These are phyloP conservation scores for Nidula niveotomentosa DNA, from an alignment of 1,284 basidiomycete genomes.

Conservation along the genomic window DNA sequence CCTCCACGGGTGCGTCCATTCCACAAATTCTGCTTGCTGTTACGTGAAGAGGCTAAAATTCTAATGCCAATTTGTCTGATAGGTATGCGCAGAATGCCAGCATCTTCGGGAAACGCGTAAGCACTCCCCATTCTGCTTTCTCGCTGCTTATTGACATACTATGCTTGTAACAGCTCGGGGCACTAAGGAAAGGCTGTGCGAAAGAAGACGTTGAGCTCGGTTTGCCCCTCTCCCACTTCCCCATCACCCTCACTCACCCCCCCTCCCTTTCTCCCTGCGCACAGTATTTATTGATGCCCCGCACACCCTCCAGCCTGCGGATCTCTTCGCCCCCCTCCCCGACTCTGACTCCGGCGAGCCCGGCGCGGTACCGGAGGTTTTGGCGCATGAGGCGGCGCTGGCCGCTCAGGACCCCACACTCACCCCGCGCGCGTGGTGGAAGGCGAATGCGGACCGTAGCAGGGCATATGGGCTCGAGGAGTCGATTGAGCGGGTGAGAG, in stretches of 20 bases:
- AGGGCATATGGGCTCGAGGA: slow-evolving; percentile 62
- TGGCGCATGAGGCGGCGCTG: slow-evolving; percentile 51
- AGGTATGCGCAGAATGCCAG: slow-evolving; percentile 83
- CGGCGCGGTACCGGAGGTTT: slow-evolving; percentile 42
- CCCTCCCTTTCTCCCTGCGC: not conserved
- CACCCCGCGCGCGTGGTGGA: slow-evolving; percentile 84
- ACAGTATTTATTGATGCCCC: slow-evolving; percentile 84
- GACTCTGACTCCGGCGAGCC: slow-evolving; percentile 9
- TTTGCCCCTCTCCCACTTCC: slow-evolving; percentile 23
- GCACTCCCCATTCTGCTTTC: slow-evolving; percentile 20
- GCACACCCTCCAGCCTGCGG: slow-evolving; percentile 69
- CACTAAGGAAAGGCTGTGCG: slow-evolving; percentile 68
- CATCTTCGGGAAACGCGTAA: slow-evolving; percentile 80
- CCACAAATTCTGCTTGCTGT: slow-evolving; percentile 1
- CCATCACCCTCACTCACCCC: not conserved
- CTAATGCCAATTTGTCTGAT: slow-evolving; percentile 15
- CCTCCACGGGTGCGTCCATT: slow-evolving; percentile 53
- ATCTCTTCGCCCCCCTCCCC: slow-evolving; percentile 45
- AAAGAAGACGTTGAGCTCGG: slow-evolving; percentile 70
- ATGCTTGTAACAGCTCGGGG: slow-evolving; percentile 54
- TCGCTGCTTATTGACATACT: slow-evolving; percentile 14
- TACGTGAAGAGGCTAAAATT: slow-evolving; percentile 1
- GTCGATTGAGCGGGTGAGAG: slow-evolving; percentile 42
- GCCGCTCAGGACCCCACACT: slow-evolving; percentile 57
- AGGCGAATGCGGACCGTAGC: slow-evolving; percentile 49